Evolutionary conservation across 805 yeast species (phyloP).

Genomic region (Candida montana): DNA sequence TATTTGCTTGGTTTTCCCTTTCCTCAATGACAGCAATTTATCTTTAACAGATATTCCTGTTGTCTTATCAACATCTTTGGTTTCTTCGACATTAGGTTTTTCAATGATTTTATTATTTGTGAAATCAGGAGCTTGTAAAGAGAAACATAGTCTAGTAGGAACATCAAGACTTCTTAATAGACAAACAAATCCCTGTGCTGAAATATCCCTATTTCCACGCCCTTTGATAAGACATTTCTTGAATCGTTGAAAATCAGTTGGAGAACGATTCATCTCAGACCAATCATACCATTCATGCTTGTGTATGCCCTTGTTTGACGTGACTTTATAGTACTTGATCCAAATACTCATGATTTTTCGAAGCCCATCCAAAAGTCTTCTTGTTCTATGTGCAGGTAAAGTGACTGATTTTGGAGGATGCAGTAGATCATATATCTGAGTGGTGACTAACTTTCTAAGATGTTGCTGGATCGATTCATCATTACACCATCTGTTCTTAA

Average conservation of each 20-base stretch:
- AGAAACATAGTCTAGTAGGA: slow-evolving; percentile 69
- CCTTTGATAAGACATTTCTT: slow-evolving; percentile 35
- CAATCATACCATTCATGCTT: slow-evolving; percentile 41
- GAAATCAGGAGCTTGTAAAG: slow-evolving; percentile 88
- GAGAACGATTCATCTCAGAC: slow-evolving; percentile 15
- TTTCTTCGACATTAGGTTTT: slow-evolving; percentile 1
- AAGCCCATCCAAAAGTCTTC: slow-evolving; percentile 74
- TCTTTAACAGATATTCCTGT: slow-evolving; percentile 10
- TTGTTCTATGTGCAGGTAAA: slow-evolving; percentile 40
- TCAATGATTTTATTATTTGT: slow-evolving; percentile 31
- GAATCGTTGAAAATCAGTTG: slow-evolving; percentile 36
- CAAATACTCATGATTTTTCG: slow-evolving; percentile 61
- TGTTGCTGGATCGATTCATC: slow-evolving; percentile 35
- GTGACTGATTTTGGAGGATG: slow-evolving; percentile 38
- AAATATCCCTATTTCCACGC: slow-evolving; percentile 70
- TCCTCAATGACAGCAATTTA: slow-evolving; percentile 18
- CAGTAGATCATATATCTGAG: slow-evolving; percentile 39
- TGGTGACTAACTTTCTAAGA: slow-evolving; percentile 45
- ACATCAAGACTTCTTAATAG: slow-evolving; percentile 66
- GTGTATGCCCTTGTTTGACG: slow-evolving; percentile 31
- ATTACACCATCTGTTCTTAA: slow-evolving; percentile 73
- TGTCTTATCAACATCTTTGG: background rate
- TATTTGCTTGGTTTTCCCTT: slow-evolving; percentile 9
- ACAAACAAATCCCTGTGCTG: slow-evolving; percentile 84
- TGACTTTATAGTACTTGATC: slow-evolving; percentile 47